Evolutionary conservation across 495 filamentous ascomycete genomes (phyloP).

Genomic region (Penicillium cosmopolitanum): DNA sequence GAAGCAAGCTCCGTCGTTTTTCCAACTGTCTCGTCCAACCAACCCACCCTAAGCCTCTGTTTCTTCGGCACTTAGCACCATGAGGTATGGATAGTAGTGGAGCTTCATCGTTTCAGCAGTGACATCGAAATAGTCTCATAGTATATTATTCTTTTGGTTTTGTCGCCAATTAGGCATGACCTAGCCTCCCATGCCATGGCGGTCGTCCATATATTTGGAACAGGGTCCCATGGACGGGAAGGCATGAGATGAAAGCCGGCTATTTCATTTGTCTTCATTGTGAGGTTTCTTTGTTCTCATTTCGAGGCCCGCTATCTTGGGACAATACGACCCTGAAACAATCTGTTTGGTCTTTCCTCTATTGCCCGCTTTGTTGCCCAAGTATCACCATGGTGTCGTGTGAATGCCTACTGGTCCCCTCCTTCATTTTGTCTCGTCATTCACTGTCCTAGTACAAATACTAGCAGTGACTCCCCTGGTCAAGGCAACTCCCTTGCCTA

Average conservation of each 20-base stretch:
- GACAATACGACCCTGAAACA: slow-evolving; percentile 9
- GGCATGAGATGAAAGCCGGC: neutral
- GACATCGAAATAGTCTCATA: slow-evolving; percentile 5
- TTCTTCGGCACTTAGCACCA: slow-evolving; percentile 8
- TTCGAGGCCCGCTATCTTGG: slow-evolving; percentile 6
- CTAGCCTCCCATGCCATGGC: slow-evolving; percentile 4
- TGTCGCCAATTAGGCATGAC: slow-evolving; percentile 22
- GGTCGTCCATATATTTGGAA: slow-evolving; percentile 23
- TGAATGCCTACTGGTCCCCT: slow-evolving; percentile 13
- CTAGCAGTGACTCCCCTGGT: neutral
- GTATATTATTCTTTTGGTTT: slow-evolving; percentile 9
- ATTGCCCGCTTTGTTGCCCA: slow-evolving; percentile 7
- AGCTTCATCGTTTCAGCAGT: slow-evolving; percentile 20
- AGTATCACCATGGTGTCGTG: slow-evolving; percentile 14
- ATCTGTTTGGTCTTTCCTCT: slow-evolving; percentile 16
- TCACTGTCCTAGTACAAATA: slow-evolving; percentile 5
- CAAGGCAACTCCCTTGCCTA: neutral
- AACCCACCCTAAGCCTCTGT: slow-evolving; percentile 6
- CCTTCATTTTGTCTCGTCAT: slow-evolving; percentile 5
- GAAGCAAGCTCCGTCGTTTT: slow-evolving; percentile 14
- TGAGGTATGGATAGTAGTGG: slow-evolving; percentile 10
- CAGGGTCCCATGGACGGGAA: slow-evolving; percentile 8
- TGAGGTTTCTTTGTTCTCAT: slow-evolving; percentile 8
- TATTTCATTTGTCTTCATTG: slow-evolving; percentile 10
- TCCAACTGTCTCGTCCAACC: slow-evolving; percentile 25